Conservation (phyloP, 2,329 filamentous ascomycete species). For the Onygenales sp. region DNA sequence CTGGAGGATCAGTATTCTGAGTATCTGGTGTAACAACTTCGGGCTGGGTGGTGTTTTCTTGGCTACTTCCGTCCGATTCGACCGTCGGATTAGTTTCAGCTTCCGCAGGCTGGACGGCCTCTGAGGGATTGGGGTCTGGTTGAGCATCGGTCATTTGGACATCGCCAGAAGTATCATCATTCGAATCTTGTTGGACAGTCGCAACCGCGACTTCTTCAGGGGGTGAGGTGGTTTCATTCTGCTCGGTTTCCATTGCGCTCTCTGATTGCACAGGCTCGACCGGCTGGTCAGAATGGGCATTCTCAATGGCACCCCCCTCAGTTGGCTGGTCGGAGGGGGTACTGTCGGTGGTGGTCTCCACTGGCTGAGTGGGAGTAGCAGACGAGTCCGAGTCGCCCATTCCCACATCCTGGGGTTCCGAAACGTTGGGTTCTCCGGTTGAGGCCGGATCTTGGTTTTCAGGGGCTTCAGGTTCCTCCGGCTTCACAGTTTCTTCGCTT, state of each 20-base stretch:
- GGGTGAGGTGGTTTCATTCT: not conserved
- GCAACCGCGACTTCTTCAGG: not conserved
- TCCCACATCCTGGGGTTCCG: not conserved
- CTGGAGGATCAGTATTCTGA: not conserved
- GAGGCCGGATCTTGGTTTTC: constrained; percentile 3
- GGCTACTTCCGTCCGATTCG: not conserved
- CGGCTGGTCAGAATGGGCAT: not conserved
- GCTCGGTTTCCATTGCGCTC: not conserved
- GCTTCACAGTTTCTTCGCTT: constrained; percentile 22
- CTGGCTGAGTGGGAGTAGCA: not conserved
- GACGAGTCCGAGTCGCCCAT: not conserved
- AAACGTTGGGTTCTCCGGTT: not conserved
- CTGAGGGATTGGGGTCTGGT: not conserved
- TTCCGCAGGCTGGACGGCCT: not conserved
- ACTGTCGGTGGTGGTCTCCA: too few relatives aligned
- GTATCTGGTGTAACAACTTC: not conserved
- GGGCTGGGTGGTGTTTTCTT: not conserved
- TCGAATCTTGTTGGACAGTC: not conserved
- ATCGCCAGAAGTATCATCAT: not conserved
- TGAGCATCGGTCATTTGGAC: not conserved
- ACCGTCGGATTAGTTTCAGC: not conserved
- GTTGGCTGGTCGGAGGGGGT: too few relatives aligned
- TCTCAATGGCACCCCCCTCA: not conserved
- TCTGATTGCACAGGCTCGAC: not conserved
- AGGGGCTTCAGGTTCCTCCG: constrained; percentile 4